Evolutionary conservation across 208 protist species (phyloP).

Genomic region (Leptomonas seymouri): DNA sequence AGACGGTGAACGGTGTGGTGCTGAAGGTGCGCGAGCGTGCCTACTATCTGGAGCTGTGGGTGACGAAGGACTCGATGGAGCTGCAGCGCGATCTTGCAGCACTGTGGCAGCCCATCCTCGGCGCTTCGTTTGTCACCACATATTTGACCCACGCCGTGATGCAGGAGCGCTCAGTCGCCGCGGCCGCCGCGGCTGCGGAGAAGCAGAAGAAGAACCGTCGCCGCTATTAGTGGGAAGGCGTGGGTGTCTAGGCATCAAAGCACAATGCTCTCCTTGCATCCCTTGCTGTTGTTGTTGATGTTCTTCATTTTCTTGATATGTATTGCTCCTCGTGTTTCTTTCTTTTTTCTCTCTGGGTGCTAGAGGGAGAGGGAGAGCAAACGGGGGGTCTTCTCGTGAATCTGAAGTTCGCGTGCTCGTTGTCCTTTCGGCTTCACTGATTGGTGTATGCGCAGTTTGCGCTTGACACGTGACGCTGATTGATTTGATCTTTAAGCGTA

Average conservation of each 20-base stretch:
- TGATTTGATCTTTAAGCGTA: no score
- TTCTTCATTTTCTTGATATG: no score
- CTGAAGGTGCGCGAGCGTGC: constrained; percentile 77
- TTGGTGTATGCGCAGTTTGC: no score
- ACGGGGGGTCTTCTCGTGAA: no score
- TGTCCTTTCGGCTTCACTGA: no score
- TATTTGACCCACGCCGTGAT: constrained; percentile 70
- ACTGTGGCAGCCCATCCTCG: constrained; percentile 61
- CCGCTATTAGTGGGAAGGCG: constrained; percentile 27
- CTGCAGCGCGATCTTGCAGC: constrained; percentile 70
- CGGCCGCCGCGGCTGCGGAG: constrained; percentile 39
- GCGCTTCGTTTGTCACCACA: constrained; percentile 45
- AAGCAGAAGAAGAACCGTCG: constrained; percentile 51
- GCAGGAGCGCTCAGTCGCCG: constrained; percentile 60
- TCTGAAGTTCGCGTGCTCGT: no score
- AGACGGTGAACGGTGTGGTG: constrained; percentile 80
- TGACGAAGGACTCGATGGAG: constrained; percentile 63
- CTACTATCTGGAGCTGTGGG: constrained; percentile 86
- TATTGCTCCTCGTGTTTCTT: no score
- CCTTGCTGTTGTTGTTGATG: no score
- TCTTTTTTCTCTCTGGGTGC: no score
- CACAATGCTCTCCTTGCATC: no score
- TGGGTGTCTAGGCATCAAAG: not conserved
- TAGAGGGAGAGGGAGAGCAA: no score
- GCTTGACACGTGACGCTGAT: no score